Evolutionary conservation across 805 yeast species (phyloP).

Genomic region (Yamadazyma paraphyllophila): DNA sequence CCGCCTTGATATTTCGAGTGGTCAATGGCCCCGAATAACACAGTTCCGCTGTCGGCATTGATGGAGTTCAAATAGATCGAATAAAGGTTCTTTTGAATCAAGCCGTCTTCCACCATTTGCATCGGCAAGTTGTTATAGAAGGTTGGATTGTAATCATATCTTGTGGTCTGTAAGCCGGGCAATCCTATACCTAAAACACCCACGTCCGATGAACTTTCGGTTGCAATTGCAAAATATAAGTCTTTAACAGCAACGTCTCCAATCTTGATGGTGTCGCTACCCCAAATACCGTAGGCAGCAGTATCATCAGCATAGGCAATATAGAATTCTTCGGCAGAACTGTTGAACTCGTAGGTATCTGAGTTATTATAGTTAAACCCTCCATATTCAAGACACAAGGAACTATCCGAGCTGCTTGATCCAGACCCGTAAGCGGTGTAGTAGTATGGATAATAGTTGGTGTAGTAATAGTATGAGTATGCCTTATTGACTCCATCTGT

Average conservation of each 20-base stretch:
- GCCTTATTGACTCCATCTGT: background rate
- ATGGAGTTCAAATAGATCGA: slow-evolving; percentile 28
- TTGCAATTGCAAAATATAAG: slow-evolving; percentile 72
- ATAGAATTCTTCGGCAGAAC: slow-evolving; percentile 36
- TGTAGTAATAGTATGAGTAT: background rate
- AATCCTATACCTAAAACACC: slow-evolving; percentile 69
- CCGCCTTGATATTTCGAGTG: slow-evolving; percentile 34
- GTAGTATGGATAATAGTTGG: background rate
- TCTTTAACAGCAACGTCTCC: slow-evolving; percentile 32
- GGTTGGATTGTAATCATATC: slow-evolving; percentile 13
- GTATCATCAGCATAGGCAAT: slow-evolving; percentile 49
- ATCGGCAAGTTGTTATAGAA: slow-evolving; percentile 27
- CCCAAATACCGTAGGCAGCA: slow-evolving; percentile 24
- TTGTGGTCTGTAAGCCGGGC: slow-evolving; percentile 50
- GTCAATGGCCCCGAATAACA: slow-evolving; percentile 43
- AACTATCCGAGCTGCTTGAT: background rate
- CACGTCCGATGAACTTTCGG: slow-evolving; percentile 48
- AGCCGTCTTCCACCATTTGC: slow-evolving; percentile 28
- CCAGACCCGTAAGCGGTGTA: slow-evolving; percentile 35
- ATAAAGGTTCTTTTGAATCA: slow-evolving; percentile 29
- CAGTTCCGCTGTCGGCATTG: slow-evolving; percentile 23
- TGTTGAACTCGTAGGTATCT: slow-evolving; percentile 34
- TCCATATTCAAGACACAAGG: slow-evolving; percentile 43
- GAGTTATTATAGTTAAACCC: slow-evolving; percentile 45
- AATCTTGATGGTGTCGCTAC: background rate